Percentiles rank a stretch among this genome's conserved stretches.
Conservation (phyloP, 805 yeast genomes). For the Pichia insulana region DNA sequence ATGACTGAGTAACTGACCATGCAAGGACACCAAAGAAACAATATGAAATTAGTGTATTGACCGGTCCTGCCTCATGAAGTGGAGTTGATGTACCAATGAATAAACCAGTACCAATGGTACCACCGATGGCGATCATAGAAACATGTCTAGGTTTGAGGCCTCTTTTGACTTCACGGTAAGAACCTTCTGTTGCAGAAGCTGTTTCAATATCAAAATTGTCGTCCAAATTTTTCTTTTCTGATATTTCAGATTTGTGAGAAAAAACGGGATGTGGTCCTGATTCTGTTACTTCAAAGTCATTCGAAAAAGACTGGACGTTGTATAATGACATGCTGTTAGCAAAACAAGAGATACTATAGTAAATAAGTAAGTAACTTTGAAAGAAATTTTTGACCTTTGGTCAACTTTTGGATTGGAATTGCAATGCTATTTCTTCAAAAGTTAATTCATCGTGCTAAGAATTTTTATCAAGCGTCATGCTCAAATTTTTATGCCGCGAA, state of each 20-base stretch:
- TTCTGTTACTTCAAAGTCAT: no score
- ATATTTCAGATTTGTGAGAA: not conserved
- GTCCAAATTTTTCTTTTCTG: not conserved
- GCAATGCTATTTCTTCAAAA: no score
- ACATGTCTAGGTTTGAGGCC: conserved; percentile 58
- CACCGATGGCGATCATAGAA: conserved; percentile 71
- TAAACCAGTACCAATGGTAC: conserved; percentile 73
- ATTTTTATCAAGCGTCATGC: no score
- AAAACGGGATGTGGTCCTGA: no score
- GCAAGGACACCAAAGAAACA: conserved; percentile 59
- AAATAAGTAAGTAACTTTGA: no score
- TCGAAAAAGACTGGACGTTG: no score
- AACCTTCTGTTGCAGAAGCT: conserved; percentile 5
- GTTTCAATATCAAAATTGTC: not conserved
- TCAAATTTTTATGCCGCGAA: no score
- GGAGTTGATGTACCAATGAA: conserved; percentile 58
- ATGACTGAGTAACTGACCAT: conserved; percentile 56
- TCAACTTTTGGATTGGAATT: no score
- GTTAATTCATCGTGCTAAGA: no score
- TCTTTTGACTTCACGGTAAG: conserved; percentile 31
- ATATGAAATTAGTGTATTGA: conserved; percentile 54
- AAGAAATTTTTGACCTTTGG: no score
- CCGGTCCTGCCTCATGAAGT: conserved; percentile 57
- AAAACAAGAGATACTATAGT: no score
- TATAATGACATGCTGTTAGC: no score